A percentile compares a stretch with the other conserved stretches of the same genome.
Conservation (phyloP, 805 yeast genomes). For the Kazachstania africana region DNA sequence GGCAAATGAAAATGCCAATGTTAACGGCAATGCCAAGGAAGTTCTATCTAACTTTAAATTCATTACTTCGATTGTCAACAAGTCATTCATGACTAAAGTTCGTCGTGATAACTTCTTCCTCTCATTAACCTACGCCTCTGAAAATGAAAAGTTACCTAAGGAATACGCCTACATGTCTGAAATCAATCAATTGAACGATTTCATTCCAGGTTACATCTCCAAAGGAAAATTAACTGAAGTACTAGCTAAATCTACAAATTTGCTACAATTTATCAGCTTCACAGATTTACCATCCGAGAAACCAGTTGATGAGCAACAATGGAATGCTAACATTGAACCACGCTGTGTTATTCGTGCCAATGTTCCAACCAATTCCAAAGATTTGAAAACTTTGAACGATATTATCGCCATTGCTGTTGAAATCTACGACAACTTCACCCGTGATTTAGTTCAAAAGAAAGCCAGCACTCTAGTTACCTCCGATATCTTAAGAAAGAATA, state of each 20-base stretch:
- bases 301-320: constrained; percentile 51
- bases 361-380: constrained; percentile 38
- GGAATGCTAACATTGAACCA: constrained; percentile 37
- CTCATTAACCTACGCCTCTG: constrained; percentile 74
- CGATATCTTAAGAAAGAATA: constrained; percentile 67
- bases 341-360: constrained; percentile 44
- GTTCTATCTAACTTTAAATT: constrained; percentile 46
- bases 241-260: constrained; percentile 30
- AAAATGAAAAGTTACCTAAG: constrained; percentile 55
- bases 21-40: constrained; percentile 23
- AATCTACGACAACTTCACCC: constrained; percentile 47
- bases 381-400: constrained; percentile 37
- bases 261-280: constrained; percentile 58
- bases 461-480: constrained; percentile 44
- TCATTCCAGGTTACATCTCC: constrained; percentile 24
- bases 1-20: constrained; percentile 15
- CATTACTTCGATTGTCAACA: constrained; percentile 75
- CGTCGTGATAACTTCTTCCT: constrained; percentile 73
- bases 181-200: constrained; percentile 65
- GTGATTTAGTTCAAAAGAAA: constrained; percentile 24
- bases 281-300: constrained; percentile 75
- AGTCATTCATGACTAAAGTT: constrained; percentile 63
- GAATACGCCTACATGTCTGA: constrained; percentile 86
- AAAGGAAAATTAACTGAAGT: constrained; percentile 27
- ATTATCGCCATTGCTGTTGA: constrained; percentile 45